phyloP scores from a whole-genome alignment of 2,329 filamentous ascomycete genomes.

The Fusarium tanahbumbuense region DNA sequence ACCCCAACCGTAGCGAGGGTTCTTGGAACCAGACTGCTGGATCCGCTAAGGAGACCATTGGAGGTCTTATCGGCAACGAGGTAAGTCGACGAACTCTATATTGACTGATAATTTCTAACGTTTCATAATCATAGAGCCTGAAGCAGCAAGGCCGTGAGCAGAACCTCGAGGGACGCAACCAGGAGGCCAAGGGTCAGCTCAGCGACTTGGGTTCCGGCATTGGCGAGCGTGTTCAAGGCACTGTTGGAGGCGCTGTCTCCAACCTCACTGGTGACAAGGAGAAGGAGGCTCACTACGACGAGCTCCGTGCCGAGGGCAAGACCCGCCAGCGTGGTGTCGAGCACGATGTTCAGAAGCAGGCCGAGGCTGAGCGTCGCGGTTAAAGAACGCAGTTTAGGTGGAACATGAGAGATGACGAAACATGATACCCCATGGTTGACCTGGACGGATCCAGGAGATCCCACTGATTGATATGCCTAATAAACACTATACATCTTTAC shows the following conservation, averaged over 20 bases:
- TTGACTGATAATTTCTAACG: conserved; percentile 20
- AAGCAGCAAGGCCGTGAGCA: conserved; percentile 81
- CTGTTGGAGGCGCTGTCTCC: conserved; percentile 77
- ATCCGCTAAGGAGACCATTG: conserved; percentile 83
- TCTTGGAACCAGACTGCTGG: conserved; percentile 92
- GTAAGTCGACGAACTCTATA: conserved; percentile 50
- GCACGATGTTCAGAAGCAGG: conserved; percentile 81
- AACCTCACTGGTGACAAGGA: conserved; percentile 76
- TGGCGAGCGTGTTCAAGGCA: conserved; percentile 74
- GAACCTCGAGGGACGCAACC: conserved; percentile 81
- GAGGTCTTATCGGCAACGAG: conserved; percentile 80
- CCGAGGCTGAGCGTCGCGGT: conserved; percentile 55
- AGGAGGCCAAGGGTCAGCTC: conserved; percentile 86
- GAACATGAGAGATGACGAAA: conserved; percentile 23
- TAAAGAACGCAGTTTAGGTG: conserved; percentile 23
- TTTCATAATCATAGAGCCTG: conserved; percentile 60
- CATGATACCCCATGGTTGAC: conserved; percentile 37
- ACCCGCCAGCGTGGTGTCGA: conserved; percentile 85
- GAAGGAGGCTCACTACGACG: conserved; percentile 73
- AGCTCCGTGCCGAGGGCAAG: conserved; percentile 84
- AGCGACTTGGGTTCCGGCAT: conserved; percentile 76
- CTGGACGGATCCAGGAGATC: conserved; percentile 20
- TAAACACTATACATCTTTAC: conserved; percentile 14
- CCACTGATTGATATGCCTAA: conserved; percentile 18
- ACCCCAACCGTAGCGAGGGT: conserved; percentile 77